phyloP scores from a whole-genome alignment of 1,139 yeast species.

The Candida freyschussii region DNA sequence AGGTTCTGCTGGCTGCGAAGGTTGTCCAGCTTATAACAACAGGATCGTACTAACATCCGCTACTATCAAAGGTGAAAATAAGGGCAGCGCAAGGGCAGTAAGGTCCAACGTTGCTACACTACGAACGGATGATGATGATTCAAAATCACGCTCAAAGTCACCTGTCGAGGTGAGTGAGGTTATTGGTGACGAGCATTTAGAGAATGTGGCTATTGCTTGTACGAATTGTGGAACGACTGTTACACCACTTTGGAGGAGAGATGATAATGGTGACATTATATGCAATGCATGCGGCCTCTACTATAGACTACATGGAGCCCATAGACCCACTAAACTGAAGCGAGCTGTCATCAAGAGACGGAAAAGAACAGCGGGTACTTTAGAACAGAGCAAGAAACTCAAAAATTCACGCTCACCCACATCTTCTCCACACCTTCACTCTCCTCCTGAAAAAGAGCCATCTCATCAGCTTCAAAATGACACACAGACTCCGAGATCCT shows the following conservation, averaged over 20 bases:
- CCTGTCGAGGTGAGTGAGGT: slow-evolving; percentile 21
- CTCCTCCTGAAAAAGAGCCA: not conserved
- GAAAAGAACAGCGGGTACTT: slow-evolving; percentile 36
- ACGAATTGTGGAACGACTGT: slow-evolving; percentile 79
- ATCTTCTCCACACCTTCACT: not conserved
- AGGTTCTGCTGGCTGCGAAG: slow-evolving; percentile 72
- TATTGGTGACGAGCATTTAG: slow-evolving; percentile 27
- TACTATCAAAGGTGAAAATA: slow-evolving; percentile 4
- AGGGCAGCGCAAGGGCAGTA: too few species aligned
- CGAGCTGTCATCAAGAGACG: slow-evolving; percentile 71
- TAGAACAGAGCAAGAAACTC: not conserved
- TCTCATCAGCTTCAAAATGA: slow-evolving; percentile 2
- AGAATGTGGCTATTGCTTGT: slow-evolving; percentile 63
- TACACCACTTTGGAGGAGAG: slow-evolving; percentile 84
- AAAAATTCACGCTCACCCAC: slow-evolving; percentile 1
- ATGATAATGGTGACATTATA: slow-evolving; percentile 73
- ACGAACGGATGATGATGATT: not conserved
- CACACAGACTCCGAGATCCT: not conserved
- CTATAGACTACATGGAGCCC: slow-evolving; percentile 68
- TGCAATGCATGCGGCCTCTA: slow-evolving; percentile 88
- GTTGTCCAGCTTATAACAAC: slow-evolving; percentile 80
- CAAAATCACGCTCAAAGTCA: slow-evolving; percentile 1
- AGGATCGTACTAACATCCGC: slow-evolving; percentile 39
- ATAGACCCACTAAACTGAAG: slow-evolving; percentile 74
- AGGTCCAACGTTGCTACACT: too few species aligned